phyloP scores from a whole-genome alignment of 108 stramenopile genomes.

The Chaetoceros muelleri region DNA sequence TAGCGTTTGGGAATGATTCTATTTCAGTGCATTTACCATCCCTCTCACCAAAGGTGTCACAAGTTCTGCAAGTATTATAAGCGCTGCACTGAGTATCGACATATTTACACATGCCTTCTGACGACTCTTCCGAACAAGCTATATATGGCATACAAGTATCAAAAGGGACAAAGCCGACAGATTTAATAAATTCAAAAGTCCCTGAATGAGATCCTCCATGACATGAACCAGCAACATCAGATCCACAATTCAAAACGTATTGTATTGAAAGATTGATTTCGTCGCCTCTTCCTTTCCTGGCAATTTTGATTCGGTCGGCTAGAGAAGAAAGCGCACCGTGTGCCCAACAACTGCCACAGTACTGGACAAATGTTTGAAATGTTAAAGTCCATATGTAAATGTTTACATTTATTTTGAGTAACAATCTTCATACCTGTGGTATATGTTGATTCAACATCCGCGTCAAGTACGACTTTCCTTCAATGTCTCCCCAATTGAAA shows the following conservation, averaged over 20 bases:
- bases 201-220: constrained; percentile 64
- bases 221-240: constrained; percentile 46
- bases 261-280: constrained; percentile 69
- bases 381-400: too few relatives aligned
- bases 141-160: constrained; percentile 79
- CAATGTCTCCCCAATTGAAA: constrained; percentile 74
- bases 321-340: constrained; percentile 73
- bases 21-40: constrained; percentile 26
- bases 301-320: constrained; percentile 90
- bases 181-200: constrained; percentile 59
- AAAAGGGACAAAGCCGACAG: constrained; percentile 42
- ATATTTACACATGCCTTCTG: constrained; percentile 60
- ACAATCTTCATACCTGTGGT: too few relatives aligned
- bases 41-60: constrained; percentile 27
- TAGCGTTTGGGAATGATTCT: constrained; percentile 68
- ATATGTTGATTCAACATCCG: constrained; percentile 87
- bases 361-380: constrained; percentile 24
- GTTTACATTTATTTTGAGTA: too few relatives aligned
- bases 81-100: constrained; percentile 62
- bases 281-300: constrained; percentile 42
- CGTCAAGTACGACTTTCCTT: constrained; percentile 72
- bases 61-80: constrained; percentile 65
- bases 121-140: constrained; percentile 67
- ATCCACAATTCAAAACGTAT: constrained; percentile 80
- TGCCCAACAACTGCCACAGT: constrained; percentile 78